phyloP scores from a whole-genome alignment of 2,329 filamentous ascomycete species.

The Xylaria sp. region DNA sequence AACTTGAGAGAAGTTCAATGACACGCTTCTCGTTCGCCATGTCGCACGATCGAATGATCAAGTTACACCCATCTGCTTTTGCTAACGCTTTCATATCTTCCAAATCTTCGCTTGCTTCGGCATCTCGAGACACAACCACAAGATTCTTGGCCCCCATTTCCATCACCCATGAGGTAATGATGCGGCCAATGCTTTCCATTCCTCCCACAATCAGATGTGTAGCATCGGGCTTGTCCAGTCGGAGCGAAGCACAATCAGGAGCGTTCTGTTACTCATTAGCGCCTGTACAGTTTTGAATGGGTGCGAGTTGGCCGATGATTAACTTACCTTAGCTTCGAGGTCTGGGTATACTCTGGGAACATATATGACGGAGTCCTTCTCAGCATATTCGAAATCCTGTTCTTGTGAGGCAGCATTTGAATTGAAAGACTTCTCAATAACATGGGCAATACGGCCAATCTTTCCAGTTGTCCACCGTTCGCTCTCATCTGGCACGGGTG shows the following conservation, averaged over 20 bases:
- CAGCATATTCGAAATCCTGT: not conserved
- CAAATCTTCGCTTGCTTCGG: not conserved
- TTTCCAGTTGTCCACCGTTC: not conserved
- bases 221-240: not conserved
- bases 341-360: conserved; percentile 1
- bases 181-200: not conserved
- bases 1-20: not conserved
- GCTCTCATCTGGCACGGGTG: not conserved
- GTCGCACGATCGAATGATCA: not conserved
- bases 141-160: not conserved
- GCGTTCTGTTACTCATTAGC: not conserved
- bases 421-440: not conserved
- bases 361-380: not conserved
- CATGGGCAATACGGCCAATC: not conserved
- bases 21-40: not conserved
- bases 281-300: not conserved
- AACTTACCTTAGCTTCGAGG: not conserved
- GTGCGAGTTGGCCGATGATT: not conserved
- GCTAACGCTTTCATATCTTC: not conserved
- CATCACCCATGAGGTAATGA: not conserved
- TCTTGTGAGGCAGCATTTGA: not conserved
- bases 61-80: not conserved
- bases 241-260: not conserved
- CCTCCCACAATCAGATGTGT: not conserved
- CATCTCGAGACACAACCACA: not conserved